phyloP scores from a whole-genome alignment of 1,284 basidiomycete species.

The Cystobasidium sp. region DNA sequence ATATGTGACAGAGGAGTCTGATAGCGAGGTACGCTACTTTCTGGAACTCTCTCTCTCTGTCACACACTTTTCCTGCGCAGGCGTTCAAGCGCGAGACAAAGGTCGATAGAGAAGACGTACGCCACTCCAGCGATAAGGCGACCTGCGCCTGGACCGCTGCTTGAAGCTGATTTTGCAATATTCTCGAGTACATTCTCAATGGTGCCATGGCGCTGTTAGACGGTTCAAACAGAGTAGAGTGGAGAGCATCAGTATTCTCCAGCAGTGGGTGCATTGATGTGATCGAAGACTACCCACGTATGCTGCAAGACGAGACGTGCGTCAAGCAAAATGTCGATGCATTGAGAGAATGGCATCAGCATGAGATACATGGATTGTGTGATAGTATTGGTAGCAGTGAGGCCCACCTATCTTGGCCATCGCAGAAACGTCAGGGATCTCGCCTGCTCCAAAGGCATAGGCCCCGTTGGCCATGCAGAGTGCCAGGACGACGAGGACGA shows the following conservation, averaged over 20 bases:
- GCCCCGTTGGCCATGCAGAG: slow-evolving; percentile 7
- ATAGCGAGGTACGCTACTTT: too few species aligned
- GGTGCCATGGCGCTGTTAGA: slow-evolving; percentile 50
- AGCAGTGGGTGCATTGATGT: not conserved
- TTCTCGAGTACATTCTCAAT: slow-evolving; percentile 46
- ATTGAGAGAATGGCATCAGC: too few species aligned
- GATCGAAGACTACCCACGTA: slow-evolving; percentile 1
- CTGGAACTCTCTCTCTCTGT: not conserved
- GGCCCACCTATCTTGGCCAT: slow-evolving; percentile 23
- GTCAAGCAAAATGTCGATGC: too few species aligned
- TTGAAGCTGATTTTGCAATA: slow-evolving; percentile 22
- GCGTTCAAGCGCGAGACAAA: not conserved
- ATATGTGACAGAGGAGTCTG: too few species aligned
- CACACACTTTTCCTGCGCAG: not conserved
- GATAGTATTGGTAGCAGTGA: not conserved
- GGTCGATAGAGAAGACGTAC: not conserved
- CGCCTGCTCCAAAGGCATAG: slow-evolving; percentile 23
- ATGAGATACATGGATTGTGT: not conserved
- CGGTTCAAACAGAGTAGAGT: not conserved
- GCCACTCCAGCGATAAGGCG: slow-evolving; percentile 49
- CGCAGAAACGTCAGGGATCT: slow-evolving; percentile 23
- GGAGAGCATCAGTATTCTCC: not conserved
- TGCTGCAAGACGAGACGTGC: not conserved
- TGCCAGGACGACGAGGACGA: slow-evolving; percentile 19
- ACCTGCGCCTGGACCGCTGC: slow-evolving; percentile 43